phyloP scores from a whole-genome alignment of 177 flowering plant species.

The Vitis hybrid region DNA sequence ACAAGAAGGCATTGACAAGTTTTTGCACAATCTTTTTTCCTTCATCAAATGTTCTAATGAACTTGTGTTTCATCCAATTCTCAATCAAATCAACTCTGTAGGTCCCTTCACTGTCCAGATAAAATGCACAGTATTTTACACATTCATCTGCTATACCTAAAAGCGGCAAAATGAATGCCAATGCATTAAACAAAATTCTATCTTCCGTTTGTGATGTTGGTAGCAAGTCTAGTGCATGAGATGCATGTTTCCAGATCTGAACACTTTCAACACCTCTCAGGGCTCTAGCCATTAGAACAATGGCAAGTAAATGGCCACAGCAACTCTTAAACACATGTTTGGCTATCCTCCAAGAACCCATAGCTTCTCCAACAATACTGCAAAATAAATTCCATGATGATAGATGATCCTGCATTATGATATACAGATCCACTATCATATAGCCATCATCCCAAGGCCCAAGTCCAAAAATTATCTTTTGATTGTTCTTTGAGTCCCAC shows the following conservation, averaged over 20 bases:
- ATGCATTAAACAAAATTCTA: background rate
- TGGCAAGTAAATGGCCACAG: background rate
- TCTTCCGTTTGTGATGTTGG: background rate
- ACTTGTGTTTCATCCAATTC: too few species aligned
- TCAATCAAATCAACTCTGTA: background rate
- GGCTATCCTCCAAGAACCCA: background rate
- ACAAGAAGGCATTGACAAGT: too few species aligned
- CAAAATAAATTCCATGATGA: too few species aligned
- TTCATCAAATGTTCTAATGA: too few species aligned
- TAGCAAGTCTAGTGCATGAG: background rate
- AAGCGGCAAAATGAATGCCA: background rate
- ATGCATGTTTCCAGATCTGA: background rate
- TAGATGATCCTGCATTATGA: too few species aligned
- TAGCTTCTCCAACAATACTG: too few species aligned
- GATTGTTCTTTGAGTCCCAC: too few species aligned
- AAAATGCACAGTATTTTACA: background rate
- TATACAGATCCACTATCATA: too few species aligned
- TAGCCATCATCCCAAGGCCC: too few species aligned
- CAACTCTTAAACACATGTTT: background rate
- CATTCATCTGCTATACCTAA: background rate
- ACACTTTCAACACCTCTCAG: background rate
- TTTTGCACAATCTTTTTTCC: too few species aligned
- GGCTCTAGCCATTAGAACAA: background rate
- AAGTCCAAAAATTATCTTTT: too few species aligned
- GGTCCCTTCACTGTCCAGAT: background rate